Percentiles rank a stretch among this genome's conserved stretches.
phyloP scores from a whole-genome alignment of 202 grass and related monocot species.

The Zoysia matrella region DNA sequence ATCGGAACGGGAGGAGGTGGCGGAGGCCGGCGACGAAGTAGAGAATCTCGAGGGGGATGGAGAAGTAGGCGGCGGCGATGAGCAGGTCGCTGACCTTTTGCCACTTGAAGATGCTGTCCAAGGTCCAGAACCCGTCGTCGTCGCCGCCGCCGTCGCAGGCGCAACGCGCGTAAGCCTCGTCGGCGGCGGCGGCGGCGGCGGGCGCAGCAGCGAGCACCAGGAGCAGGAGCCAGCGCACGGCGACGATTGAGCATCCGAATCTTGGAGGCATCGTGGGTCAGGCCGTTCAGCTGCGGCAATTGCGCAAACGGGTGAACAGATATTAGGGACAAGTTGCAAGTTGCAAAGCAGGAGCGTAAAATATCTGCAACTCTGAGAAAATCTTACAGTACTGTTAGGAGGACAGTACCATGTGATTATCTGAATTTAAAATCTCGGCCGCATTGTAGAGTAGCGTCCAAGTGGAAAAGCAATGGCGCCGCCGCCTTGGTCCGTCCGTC shows the following conservation, averaged over 20 bases:
- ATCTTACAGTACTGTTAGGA: background rate
- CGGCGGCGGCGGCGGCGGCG: background rate
- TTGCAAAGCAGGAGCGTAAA: background rate
- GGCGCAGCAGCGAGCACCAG: background rate
- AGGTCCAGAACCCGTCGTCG: conserved; percentile 52
- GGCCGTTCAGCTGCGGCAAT: background rate
- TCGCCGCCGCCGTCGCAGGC: conserved; percentile 50
- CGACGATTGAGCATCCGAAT: conserved; percentile 46
- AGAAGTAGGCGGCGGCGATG: conserved; percentile 84
- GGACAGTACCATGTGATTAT: too few species aligned
- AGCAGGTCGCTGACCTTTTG: conserved; percentile 85
- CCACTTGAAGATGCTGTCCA: conserved; percentile 70
- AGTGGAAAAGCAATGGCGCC: too few species aligned
- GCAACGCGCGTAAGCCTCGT: conserved; percentile 59
- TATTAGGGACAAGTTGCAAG: conserved; percentile 12
- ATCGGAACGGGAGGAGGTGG: conserved; percentile 76
- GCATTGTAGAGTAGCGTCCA: too few species aligned
- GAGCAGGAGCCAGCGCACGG: conserved; percentile 40
- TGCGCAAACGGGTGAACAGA: background rate
- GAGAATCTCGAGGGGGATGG: conserved; percentile 76
- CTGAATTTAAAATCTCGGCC: too few species aligned
- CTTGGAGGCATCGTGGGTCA: conserved; percentile 39
- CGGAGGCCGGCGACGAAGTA: conserved; percentile 74
- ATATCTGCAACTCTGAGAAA: background rate
- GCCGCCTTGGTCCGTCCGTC: too few species aligned